phyloP scores from a whole-genome alignment of 495 filamentous ascomycete species.

The Penicillium nucicola region DNA sequence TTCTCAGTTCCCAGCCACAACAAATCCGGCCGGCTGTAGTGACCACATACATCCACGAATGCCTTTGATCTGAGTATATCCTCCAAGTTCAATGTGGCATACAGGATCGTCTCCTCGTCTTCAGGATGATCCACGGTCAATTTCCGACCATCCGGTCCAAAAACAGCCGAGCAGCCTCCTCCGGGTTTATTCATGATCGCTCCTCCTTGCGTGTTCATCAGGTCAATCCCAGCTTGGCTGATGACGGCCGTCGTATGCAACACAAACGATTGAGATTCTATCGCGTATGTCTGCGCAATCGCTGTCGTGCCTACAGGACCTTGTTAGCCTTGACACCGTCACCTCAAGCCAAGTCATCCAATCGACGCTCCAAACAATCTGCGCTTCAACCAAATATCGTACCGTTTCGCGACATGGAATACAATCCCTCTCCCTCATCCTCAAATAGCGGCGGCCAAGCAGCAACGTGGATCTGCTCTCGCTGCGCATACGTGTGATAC shows the following conservation, averaged over 20 bases:
- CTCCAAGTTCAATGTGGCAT: constrained; percentile 45
- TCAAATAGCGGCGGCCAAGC: constrained; percentile 51
- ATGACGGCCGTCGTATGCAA: constrained; percentile 46
- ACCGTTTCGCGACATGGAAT: constrained; percentile 39
- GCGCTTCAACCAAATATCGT: too few species aligned
- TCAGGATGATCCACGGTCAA: constrained; percentile 32
- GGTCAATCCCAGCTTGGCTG: constrained; percentile 39
- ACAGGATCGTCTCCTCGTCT: constrained; percentile 40
- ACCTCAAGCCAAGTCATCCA: background rate
- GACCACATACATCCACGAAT: constrained; percentile 46
- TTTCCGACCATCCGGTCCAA: constrained; percentile 51
- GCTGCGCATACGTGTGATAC: constrained; percentile 50
- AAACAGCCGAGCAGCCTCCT: constrained; percentile 48
- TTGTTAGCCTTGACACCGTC: too few species aligned
- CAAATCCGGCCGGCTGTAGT: constrained; percentile 54
- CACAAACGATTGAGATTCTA: constrained; percentile 51
- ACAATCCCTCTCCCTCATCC: constrained; percentile 25
- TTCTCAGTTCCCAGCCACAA: constrained; percentile 34
- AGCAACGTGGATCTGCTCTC: constrained; percentile 54
- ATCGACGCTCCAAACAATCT: background rate
- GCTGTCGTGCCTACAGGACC: constrained; percentile 19
- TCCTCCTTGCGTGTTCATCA: constrained; percentile 31
- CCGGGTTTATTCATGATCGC: constrained; percentile 35
- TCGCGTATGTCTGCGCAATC: constrained; percentile 46
- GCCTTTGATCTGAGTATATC: constrained; percentile 28